A percentile compares a stretch with the other conserved stretches of the same genome.
These are phyloP conservation scores for Ensete ventricosum DNA, from an alignment of 176 grass and related monocot species.

Conservation along the genomic window DNA sequence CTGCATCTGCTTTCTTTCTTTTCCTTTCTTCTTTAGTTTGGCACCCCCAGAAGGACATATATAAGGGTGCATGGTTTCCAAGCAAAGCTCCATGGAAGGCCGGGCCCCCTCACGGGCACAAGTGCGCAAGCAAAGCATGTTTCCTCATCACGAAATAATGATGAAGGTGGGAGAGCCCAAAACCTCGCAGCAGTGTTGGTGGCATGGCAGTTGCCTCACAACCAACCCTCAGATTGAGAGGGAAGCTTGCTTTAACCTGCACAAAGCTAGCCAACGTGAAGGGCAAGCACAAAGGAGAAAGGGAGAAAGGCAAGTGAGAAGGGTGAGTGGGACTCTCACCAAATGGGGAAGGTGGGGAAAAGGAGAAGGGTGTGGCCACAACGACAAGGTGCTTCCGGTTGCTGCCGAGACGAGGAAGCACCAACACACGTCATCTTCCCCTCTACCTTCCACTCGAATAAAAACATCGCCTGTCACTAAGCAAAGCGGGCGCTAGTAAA, in stretches of 20 bases:
- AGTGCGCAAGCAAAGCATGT: neutral
- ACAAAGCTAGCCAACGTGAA: neutral
- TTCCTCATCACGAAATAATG: neutral
- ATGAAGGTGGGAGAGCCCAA: constrained; percentile 1
- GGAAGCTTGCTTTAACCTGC: neutral
- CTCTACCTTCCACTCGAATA: neutral
- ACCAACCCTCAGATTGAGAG: neutral
- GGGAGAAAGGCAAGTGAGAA: neutral
- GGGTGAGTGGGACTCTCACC: neutral
- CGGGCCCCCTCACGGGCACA: neutral
- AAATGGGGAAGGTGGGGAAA: neutral
- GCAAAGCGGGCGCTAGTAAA: too few relatives aligned
- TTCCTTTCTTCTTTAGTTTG: too few relatives aligned
- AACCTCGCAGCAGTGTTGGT: neutral
- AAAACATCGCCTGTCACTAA: too few relatives aligned
- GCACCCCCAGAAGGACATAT: too few relatives aligned
- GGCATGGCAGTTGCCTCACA: constrained; percentile 1
- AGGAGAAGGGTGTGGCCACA: neutral
- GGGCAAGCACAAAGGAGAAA: neutral
- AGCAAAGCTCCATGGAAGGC: neutral
- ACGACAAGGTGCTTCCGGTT: neutral
- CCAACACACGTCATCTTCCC: neutral
- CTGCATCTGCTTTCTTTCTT: too few relatives aligned
- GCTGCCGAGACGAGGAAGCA: neutral
- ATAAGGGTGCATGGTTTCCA: neutral